Percentiles rank a stretch among this genome's conserved stretches.
phyloP scores from a whole-genome alignment of 2,329 filamentous ascomycete species.

The Emydomyces testavorans region DNA sequence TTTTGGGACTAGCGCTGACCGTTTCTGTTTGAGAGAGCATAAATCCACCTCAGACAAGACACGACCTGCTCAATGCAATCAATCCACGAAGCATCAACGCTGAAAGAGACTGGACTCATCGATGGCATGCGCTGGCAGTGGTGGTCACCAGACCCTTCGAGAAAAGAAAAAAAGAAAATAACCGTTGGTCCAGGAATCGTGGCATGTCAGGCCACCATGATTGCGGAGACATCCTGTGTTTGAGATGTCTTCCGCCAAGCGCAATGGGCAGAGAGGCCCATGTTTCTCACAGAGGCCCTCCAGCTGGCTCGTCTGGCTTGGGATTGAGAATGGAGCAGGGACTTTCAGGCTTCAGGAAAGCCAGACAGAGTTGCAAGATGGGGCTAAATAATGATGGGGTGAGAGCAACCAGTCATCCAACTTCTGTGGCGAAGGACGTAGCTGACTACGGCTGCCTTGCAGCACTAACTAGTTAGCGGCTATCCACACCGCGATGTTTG shows the following conservation, averaged over 20 bases:
- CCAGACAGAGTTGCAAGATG: background rate
- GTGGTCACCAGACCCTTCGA: constrained; percentile 1
- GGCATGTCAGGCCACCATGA: background rate
- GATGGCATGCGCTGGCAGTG: background rate
- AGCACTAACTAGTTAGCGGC: background rate
- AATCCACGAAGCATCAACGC: too few species aligned
- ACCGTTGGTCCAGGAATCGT: background rate
- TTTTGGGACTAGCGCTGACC: background rate
- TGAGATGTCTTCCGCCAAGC: constrained; percentile 5
- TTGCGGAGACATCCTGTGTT: constrained; percentile 7
- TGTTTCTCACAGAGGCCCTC: background rate
- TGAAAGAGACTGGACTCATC: background rate
- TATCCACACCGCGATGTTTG: constrained; percentile 7
- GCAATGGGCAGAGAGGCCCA: background rate
- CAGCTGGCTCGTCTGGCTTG: background rate
- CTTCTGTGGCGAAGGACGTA: background rate
- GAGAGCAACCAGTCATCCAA: background rate
- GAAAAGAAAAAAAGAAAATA: background rate
- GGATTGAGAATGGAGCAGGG: background rate
- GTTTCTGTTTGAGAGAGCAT: constrained; percentile 2
- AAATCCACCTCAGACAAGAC: too few species aligned
- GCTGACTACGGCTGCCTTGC: too few species aligned
- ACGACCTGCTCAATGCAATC: too few species aligned
- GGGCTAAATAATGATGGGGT: background rate
- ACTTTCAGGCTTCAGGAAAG: background rate